Percentiles rank a stretch among this genome's conserved stretches.
These are phyloP conservation scores for Plasmodium malariae DNA, from an alignment of 169 alveolate genomes.

Conservation along the genomic window DNA sequence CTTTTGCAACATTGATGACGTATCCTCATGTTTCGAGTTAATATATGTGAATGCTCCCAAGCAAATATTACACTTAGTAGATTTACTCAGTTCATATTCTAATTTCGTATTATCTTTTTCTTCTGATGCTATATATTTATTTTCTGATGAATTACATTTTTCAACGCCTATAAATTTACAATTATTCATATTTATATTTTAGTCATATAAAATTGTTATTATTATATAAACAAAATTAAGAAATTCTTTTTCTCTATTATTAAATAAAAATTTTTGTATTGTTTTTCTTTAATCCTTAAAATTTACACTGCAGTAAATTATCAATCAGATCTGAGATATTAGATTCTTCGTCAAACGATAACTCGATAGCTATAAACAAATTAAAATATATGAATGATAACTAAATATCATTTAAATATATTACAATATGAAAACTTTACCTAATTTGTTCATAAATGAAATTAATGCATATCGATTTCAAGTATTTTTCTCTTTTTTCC, in stretches of 20 bases:
- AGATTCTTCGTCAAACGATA: conserved; percentile 26
- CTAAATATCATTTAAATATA: neutral
- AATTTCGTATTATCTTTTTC: neutral
- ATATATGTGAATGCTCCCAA: conserved; percentile 36
- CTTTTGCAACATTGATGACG: conserved; percentile 39
- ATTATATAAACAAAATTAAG: neutral
- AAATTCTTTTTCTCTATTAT: neutral
- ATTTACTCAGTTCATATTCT: conserved; percentile 1
- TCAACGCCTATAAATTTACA: conserved; percentile 21
- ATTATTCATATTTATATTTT: neutral
- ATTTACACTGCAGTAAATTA: conserved; percentile 26
- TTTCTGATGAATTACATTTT: conserved; percentile 6
- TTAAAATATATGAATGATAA: neutral
- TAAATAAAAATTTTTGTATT: neutral
- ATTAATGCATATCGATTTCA: neutral
- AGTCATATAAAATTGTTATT: neutral
- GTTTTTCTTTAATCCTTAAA: neutral
- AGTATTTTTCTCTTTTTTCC: neutral
- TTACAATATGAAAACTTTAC: neutral
- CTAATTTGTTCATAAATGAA: neutral
- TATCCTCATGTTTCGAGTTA: conserved; percentile 13
- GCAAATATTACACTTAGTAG: conserved; percentile 42
- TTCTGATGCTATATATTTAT: neutral
- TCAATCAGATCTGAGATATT: neutral
- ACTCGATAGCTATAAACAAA: conserved; percentile 31